Evolutionary conservation across 2,329 filamentous ascomycete species (phyloP).

Genomic region (Macrophomina phaseolina): DNA sequence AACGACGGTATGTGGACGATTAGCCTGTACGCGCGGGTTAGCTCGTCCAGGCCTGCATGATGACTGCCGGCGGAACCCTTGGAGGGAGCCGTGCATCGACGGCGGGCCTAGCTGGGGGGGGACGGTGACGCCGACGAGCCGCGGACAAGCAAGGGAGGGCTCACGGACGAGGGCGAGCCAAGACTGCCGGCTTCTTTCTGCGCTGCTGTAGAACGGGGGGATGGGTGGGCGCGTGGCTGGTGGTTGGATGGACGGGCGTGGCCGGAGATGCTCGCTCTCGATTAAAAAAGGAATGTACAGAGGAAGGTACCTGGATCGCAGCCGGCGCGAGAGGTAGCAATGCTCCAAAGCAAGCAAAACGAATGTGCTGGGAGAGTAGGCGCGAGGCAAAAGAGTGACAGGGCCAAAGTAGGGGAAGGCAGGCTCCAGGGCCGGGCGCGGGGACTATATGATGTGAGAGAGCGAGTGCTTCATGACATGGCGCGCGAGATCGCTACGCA

Average conservation of each 20-base stretch:
- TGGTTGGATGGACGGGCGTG: neutral
- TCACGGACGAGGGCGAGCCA: slow-evolving; percentile 74
- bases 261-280: neutral
- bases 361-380: neutral
- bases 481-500: slow-evolving; percentile 8
- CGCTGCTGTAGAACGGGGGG: slow-evolving; percentile 14
- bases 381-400: slow-evolving; percentile 26
- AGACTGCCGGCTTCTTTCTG: slow-evolving; percentile 57
- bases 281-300: slow-evolving; percentile 26
- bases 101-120: slow-evolving; percentile 23
- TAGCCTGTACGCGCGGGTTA: slow-evolving; percentile 19
- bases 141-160: slow-evolving; percentile 30
- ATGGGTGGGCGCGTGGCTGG: neutral
- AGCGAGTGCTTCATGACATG: neutral
- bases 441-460: slow-evolving; percentile 16
- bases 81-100: slow-evolving; percentile 36
- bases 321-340: slow-evolving; percentile 23
- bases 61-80: slow-evolving; percentile 7
- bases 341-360: slow-evolving; percentile 18
- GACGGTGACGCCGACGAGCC: slow-evolving; percentile 21
- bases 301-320: slow-evolving; percentile 20
- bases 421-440: slow-evolving; percentile 6
- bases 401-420: slow-evolving; percentile 27
- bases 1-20: slow-evolving; percentile 12
- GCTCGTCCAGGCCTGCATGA: slow-evolving; percentile 26